These are phyloP conservation scores for Gigaspora rosea DNA, from an alignment of 192 early-diverging fungal genomes.

Conservation along the genomic window DNA sequence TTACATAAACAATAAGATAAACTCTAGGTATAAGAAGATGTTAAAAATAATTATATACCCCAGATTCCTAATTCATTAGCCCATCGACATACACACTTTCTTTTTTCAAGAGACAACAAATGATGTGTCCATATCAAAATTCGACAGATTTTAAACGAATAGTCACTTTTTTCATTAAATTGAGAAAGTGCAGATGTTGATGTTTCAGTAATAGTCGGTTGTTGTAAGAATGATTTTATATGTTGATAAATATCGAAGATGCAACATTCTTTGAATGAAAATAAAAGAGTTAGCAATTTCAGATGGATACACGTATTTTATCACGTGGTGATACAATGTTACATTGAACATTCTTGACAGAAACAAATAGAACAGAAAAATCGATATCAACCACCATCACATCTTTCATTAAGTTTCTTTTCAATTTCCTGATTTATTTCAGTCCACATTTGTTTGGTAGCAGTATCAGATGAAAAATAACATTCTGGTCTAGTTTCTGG, in stretches of 20 bases:
- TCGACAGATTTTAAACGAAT: not conserved
- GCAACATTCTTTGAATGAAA: not conserved
- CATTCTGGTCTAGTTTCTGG: not conserved
- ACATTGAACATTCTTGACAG: not conserved
- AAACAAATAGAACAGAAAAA: not conserved
- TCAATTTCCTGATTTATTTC: conserved; percentile 9
- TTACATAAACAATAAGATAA: no score
- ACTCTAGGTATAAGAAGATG: not conserved
- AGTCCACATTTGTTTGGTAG: not conserved
- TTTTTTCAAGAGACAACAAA: not conserved
- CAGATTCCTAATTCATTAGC: conserved; percentile 11
- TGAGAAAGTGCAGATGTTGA: not conserved
- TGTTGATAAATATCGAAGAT: conserved; percentile 15
- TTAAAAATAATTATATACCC: not conserved
- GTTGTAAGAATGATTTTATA: conserved; percentile 6
- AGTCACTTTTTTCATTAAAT: not conserved
- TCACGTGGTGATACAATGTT: not conserved
- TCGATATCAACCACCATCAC: not conserved
- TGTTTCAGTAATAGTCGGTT: not conserved
- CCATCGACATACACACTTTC: conserved; percentile 11
- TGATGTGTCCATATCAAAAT: conserved; percentile 20
- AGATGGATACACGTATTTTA: not conserved
- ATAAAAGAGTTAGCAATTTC: not conserved
- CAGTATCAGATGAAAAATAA: conserved; percentile 5
- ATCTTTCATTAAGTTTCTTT: not conserved